Conservation (phyloP, 2,329 filamentous ascomycete species). For the Hawksworthiomyces lignivorus region DNA sequence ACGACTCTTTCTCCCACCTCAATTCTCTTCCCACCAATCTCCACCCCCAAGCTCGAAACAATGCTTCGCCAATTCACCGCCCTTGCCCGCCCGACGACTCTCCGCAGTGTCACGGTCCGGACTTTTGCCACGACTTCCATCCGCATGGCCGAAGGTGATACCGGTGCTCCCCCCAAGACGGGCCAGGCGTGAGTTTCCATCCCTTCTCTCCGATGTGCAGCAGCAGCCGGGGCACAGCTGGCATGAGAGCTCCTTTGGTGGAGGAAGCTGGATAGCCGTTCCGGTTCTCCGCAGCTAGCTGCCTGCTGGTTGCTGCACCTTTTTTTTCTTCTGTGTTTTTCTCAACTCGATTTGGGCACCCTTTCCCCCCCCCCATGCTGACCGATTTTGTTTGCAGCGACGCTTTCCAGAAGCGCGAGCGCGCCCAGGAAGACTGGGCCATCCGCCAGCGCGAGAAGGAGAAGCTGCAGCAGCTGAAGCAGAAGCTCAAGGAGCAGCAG, state of each 20-base stretch:
- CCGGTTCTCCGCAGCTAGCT: no score
- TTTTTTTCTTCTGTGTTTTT: no score
- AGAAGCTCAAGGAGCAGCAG: constrained; percentile 69
- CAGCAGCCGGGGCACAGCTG: neutral
- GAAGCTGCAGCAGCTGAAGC: constrained; percentile 73
- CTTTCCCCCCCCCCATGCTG: no score
- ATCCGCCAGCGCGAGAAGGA: constrained; percentile 83
- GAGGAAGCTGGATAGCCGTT: no score
- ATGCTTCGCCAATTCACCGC: constrained; percentile 63
- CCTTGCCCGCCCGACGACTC: constrained; percentile 45
- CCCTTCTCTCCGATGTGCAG: neutral
- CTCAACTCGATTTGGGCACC: no score
- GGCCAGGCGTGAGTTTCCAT: constrained; percentile 41
- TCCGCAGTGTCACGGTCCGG: constrained; percentile 38
- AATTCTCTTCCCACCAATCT: neutral
- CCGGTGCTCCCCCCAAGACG: constrained; percentile 49
- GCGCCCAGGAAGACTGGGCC: constrained; percentile 75
- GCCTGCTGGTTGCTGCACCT: no score
- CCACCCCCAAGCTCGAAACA: constrained; percentile 18
- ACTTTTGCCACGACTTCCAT: constrained; percentile 57
- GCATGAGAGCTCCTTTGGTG: no score
- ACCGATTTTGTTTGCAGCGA: no score
- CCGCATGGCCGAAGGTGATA: constrained; percentile 63
- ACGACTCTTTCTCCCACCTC: neutral
- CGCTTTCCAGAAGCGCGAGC: constrained; percentile 86